Evolutionary conservation across 192 early-diverging fungal genomes (phyloP).

Genomic region (Podila clonocystis): DNA sequence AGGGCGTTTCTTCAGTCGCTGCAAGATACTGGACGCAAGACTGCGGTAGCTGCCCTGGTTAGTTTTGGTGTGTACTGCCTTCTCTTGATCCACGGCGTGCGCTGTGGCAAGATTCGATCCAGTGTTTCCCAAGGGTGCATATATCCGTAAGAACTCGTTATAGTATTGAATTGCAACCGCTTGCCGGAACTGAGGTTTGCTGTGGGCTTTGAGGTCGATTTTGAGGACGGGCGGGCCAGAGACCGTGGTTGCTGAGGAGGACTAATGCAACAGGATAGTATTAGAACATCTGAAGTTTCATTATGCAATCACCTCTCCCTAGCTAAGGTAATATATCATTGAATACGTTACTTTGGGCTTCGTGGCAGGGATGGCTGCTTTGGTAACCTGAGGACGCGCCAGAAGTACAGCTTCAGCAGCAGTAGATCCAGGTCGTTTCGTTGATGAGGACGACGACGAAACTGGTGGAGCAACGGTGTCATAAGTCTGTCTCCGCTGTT

Average conservation of each 20-base stretch:
- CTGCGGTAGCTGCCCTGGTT: slow-evolving; percentile 59
- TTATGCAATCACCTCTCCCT: not conserved
- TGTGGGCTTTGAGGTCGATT: slow-evolving; percentile 49
- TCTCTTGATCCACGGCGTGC: slow-evolving; percentile 65
- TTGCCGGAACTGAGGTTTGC: slow-evolving; percentile 57
- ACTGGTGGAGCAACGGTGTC: slow-evolving; percentile 7
- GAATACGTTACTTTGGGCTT: not conserved
- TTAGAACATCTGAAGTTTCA: not conserved
- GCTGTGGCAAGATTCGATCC: slow-evolving; percentile 54
- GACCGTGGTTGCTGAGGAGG: not conserved
- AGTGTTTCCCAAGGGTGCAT: slow-evolving; percentile 38
- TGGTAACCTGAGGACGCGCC: slow-evolving; percentile 13
- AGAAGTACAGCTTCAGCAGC: slow-evolving; percentile 12
- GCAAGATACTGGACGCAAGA: slow-evolving; percentile 55
- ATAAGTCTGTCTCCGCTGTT: slow-evolving; percentile 12
- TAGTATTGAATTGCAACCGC: slow-evolving; percentile 53
- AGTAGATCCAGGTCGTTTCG: not conserved
- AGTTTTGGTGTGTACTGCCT: slow-evolving; percentile 45
- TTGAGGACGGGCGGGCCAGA: slow-evolving; percentile 54
- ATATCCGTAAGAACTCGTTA: slow-evolving; percentile 70
- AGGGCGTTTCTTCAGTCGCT: slow-evolving; percentile 65
- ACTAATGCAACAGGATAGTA: not conserved
- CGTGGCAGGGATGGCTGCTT: not conserved
- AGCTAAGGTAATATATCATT: not conserved
- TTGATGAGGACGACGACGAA: not conserved